Percentiles rank a stretch among this genome's conserved stretches.
Evolutionary conservation across 2,329 filamentous ascomycete species (phyloP).

Genomic region (Colletotrichum euphorbiae): DNA sequence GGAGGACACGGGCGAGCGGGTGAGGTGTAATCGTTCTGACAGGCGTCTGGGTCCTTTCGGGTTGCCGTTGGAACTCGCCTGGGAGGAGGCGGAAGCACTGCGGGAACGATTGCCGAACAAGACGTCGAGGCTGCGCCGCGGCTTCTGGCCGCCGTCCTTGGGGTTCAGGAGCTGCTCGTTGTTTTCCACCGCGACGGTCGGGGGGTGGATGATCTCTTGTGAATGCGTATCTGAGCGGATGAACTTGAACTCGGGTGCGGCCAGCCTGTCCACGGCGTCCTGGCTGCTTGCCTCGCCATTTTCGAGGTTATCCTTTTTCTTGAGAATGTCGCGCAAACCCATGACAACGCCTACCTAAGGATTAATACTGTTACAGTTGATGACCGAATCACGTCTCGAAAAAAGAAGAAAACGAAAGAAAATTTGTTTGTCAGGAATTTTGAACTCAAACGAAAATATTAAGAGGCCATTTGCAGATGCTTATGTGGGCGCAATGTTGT

Average conservation of each 20-base stretch:
- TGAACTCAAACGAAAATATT: neutral
- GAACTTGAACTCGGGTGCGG: constrained; percentile 79
- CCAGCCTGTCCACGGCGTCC: constrained; percentile 45
- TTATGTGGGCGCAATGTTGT: constrained; percentile 22
- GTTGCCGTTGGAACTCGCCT: constrained; percentile 50
- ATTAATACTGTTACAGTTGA: constrained; percentile 15
- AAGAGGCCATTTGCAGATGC: constrained; percentile 18
- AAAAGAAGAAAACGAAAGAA: neutral
- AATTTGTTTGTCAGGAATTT: neutral
- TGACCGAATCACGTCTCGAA: neutral
- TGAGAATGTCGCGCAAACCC: constrained; percentile 65
- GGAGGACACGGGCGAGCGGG: constrained; percentile 69
- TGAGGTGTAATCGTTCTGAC: constrained; percentile 78
- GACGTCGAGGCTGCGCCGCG: constrained; percentile 59
- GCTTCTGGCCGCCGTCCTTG: constrained; percentile 46
- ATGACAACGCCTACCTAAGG: constrained; percentile 48
- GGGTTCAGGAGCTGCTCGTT: constrained; percentile 44
- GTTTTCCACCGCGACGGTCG: constrained; percentile 51
- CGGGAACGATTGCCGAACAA: constrained; percentile 59
- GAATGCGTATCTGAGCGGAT: constrained; percentile 85
- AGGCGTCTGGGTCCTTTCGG: constrained; percentile 60
- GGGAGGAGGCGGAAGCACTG: constrained; percentile 60
- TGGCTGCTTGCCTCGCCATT: constrained; percentile 50
- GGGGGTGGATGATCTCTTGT: constrained; percentile 82
- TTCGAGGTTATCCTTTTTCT: constrained; percentile 63